Evolutionary conservation across 2,329 filamentous ascomycete species (phyloP).

Genomic region (Bipolaris bicolor): DNA sequence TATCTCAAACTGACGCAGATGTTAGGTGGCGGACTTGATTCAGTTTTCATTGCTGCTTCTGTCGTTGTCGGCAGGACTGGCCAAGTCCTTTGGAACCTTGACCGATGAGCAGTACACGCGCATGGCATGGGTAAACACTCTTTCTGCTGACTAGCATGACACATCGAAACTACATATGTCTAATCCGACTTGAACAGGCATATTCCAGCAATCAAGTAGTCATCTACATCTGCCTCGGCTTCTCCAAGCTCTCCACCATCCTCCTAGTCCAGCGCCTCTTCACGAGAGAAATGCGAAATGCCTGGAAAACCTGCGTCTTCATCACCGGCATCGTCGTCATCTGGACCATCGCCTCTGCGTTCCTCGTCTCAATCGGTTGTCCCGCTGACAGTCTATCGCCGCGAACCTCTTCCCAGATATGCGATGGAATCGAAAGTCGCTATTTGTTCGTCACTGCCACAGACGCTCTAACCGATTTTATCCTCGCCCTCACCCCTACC

Average conservation of each 20-base stretch:
- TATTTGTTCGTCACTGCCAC: conserved; percentile 27
- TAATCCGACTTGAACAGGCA: not conserved
- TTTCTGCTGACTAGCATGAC: not conserved
- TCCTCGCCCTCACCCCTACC: conserved; percentile 29
- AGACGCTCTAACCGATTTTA: conserved; percentile 32
- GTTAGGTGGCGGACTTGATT: not conserved
- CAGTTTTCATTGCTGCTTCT: conserved; percentile 30
- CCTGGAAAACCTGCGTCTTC: conserved; percentile 33
- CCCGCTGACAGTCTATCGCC: conserved; percentile 7
- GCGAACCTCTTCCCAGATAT: conserved; percentile 18
- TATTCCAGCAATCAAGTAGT: conserved; percentile 24
- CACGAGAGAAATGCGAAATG: conserved; percentile 32
- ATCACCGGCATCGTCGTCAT: conserved; percentile 18
- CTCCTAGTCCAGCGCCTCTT: conserved; percentile 40
- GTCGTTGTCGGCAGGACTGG: conserved; percentile 32
- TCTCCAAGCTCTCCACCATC: conserved; percentile 37
- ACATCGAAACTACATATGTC: not conserved
- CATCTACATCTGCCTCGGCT: conserved; percentile 31
- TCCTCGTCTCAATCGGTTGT: not conserved
- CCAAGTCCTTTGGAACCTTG: conserved; percentile 27
- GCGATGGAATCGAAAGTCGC: conserved; percentile 23
- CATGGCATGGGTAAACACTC: conserved; percentile 26
- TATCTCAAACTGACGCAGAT: not conserved
- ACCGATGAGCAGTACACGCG: conserved; percentile 19
- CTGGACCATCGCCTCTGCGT: conserved; percentile 25